phyloP scores from a whole-genome alignment of 495 filamentous ascomycete genomes.

The Xylaria curta region DNA sequence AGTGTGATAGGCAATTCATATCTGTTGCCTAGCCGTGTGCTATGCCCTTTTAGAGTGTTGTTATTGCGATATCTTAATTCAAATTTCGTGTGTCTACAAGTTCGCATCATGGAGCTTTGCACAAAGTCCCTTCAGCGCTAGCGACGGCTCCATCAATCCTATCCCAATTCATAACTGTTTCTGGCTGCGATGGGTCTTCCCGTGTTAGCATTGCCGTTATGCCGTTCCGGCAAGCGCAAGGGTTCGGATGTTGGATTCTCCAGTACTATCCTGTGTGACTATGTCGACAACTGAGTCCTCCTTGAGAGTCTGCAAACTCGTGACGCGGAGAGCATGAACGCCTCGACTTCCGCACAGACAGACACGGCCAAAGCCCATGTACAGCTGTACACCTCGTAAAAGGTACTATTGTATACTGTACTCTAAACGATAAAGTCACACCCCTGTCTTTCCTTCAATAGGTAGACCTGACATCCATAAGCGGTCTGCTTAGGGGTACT shows the following conservation, averaged over 20 bases:
- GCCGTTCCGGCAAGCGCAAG: conserved; percentile 27
- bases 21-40: conserved; percentile 14
- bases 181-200: conserved; percentile 30
- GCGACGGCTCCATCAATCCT: conserved; percentile 24
- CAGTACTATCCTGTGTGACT: conserved; percentile 7
- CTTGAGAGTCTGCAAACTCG: background rate
- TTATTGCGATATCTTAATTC: conserved; percentile 8
- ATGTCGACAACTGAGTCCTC: conserved; percentile 14
- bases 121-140: conserved; percentile 16
- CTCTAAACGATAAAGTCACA: conserved; percentile 27
- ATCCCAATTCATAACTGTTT: conserved; percentile 23
- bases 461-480: conserved; percentile 22
- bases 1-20: conserved; percentile 28
- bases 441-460: conserved; percentile 24
- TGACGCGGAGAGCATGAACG: conserved; percentile 28
- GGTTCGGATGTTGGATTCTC: conserved; percentile 19
- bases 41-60: background rate
- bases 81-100: background rate
- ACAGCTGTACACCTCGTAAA: conserved; percentile 26
- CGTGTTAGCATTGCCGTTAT: conserved; percentile 30
- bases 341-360: conserved; percentile 27
- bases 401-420: conserved; percentile 24
- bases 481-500: conserved; percentile 28
- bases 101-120: background rate
- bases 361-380: conserved; percentile 19